A percentile compares a stretch with the other conserved stretches of the same genome.
These are phyloP conservation scores for Clitoria ternatea DNA, from an alignment of 306 rosid genomes.

Conservation along the genomic window DNA sequence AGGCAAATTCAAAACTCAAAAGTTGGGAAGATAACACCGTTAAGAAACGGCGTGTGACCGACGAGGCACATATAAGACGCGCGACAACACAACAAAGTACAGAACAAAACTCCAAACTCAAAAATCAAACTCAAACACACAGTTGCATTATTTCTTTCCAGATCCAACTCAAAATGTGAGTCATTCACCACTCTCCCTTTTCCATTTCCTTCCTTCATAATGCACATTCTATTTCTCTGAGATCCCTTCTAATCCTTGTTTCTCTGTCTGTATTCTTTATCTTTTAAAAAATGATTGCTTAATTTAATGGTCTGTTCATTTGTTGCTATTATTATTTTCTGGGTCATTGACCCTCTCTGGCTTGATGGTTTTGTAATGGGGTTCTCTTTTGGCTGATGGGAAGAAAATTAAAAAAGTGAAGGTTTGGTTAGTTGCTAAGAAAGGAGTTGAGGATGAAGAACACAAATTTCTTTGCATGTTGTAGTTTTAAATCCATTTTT, in stretches of 20 bases:
- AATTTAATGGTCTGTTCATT: background rate
- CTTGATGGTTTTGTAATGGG: background rate
- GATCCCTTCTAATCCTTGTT: background rate
- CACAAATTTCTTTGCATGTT: background rate
- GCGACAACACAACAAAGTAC: slow-evolving; percentile 23
- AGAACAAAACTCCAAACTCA: slow-evolving; percentile 21
- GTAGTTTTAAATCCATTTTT: background rate
- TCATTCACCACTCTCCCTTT: slow-evolving; percentile 6
- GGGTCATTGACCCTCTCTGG: background rate
- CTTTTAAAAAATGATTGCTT: background rate
- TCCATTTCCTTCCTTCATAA: slow-evolving; percentile 3
- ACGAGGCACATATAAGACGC: slow-evolving; percentile 48
- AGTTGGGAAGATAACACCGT: slow-evolving; percentile 33
- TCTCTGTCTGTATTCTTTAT: background rate
- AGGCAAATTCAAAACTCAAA: slow-evolving; percentile 23
- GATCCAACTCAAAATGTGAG: slow-evolving; percentile 55
- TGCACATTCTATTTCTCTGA: background rate
- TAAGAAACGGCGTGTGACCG: slow-evolving; percentile 62
- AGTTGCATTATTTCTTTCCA: slow-evolving; percentile 31
- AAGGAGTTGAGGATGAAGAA: background rate
- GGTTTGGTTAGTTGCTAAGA: background rate
- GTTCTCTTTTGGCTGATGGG: slow-evolving; percentile 27
- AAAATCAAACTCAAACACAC: background rate
- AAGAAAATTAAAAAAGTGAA: background rate
- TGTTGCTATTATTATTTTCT: background rate